Conservation (phyloP, 495 filamentous ascomycete genomes). For the Podospora pseudocomata region DNA sequence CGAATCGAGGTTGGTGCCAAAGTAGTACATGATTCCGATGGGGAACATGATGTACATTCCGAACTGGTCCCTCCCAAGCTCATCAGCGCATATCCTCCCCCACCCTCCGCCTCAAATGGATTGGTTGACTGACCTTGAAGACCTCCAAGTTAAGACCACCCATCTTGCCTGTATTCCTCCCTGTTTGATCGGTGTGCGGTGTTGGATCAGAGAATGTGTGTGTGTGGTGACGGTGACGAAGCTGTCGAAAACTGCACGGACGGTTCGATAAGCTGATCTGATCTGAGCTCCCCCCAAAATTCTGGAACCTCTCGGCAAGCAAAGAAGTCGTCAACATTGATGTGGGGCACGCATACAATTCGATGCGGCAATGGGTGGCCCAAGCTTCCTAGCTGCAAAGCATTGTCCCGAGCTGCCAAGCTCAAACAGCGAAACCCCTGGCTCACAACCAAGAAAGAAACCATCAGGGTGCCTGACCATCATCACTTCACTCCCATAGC, state of each 20-base stretch:
- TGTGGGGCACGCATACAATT: neutral
- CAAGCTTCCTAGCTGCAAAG: neutral
- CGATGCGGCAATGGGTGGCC: too few relatives aligned
- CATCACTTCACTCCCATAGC: neutral
- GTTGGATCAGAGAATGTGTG: neutral
- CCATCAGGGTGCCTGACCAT: conserved; percentile 37
- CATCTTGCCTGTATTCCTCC: conserved; percentile 41
- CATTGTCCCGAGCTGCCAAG: neutral
- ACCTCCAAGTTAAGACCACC: conserved; percentile 91
- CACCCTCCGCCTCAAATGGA: neutral
- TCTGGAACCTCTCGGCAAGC: neutral
- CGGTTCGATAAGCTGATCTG: too few relatives aligned
- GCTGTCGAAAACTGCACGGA: too few relatives aligned
- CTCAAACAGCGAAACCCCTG: neutral
- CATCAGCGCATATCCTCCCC: neutral
- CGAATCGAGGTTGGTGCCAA: conserved; percentile 94
- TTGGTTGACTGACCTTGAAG: conserved; percentile 59
- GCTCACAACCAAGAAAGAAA: neutral
- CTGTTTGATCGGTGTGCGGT: neutral
- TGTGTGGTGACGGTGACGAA: neutral
- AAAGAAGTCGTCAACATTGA: neutral
- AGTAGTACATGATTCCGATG: conserved; percentile 99
- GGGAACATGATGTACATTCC: conserved; percentile 98
- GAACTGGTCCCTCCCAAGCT: conserved; percentile 54
- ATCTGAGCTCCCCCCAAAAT: neutral